Base-by-base conservation (phyloP, 257 asterid species). In the Solanum tarijense region DNA sequence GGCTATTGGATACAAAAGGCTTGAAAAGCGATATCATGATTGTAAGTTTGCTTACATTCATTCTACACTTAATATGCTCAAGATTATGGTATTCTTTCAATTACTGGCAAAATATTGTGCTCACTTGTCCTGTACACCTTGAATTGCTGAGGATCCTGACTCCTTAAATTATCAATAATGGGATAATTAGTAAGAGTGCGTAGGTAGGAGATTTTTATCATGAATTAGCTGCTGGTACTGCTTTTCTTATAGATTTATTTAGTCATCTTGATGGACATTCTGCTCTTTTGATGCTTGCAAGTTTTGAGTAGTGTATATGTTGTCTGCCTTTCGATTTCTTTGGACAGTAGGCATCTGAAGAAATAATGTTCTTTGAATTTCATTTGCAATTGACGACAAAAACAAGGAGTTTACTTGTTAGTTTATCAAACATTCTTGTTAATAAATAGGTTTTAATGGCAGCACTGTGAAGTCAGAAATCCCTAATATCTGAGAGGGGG, bases 1-100 rank as follows among this genome's bases (percentile, higher is more conserved):
- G 93, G 99, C 99, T 55, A 97, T 97, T 25, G 99, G 99, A 35
- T 96, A 96, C 89, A 96, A 97, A 93, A 89, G 75, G 82, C 99
- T 97, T 21, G 99, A 96, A 89, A 90, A 88, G 91, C 95, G 99
- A 29, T 95, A 95, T 88, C 89, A 96, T 91, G 99, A 97, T 90
- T 96, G 99, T 97, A 92, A 92, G 99, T 89, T 84, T 62, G 68
- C 32, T 83, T 72, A 25, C 5, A 84, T 29, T 81, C 25, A 39
- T 52, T 46, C 29, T 35, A 13, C 27, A 60, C 36, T 68, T 78
- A 48, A 14, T 71, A 11, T 43, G 84, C 25, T 4, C 38, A 9
- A 79, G 62, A 41, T 79, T 43, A 3, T 78, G 4, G 16, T 78
- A 38, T 78, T 78, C 8, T 78, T 78, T 41, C 62, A 12, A 11